Evolutionary conservation across 1,139 yeast species (phyloP), one percentile per base, ranked within the genome.

Genomic region (Protomyces arabidopsidicola): DNA sequence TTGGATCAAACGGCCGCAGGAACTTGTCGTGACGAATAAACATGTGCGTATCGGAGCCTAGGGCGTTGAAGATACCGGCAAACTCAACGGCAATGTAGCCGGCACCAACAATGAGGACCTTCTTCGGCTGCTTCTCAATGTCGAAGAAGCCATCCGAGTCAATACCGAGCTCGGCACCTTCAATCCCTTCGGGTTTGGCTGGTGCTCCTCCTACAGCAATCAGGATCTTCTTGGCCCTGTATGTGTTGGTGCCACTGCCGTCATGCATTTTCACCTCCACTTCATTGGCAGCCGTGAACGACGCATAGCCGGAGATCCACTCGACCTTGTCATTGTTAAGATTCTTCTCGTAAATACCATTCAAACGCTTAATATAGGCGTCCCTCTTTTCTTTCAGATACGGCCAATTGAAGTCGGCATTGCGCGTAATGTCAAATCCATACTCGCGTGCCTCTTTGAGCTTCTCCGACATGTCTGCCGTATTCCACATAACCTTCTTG

Each of bases 401-500:
- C 18, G 81, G 75, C 98, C 98, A 93, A 73, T 90, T 82, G 74
- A 93, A 91, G 53, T 81, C 77, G 66, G 83, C 80, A 16, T 82
- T 82, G 53, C 68, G 66, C 58, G 80, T 80, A 39, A 83, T 81
- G n/a, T 58, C 52, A 70, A 93, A 86, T 0, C 97, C 96, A 73
- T 93, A 93, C 67, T 87, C 89, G 68, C 82, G 79, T 68, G 96
- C 93, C 64, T 89, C 87, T 62, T 80, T 78, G 69, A 87, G 79
- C 72, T 84, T 84, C 68, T 84, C 83, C 24, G 97, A 97, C 75
- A 88, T 78, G 71, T 90, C 97, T 39, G 93, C 86, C 22, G 97
- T 97, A 70, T 90, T 85, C 98, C 98, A 93, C 98, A 93, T 91
- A 60, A 95, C 90, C 75, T 93, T 93, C 81, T 93, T 93, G 55